Evolutionary conservation across 2,329 filamentous ascomycete genomes (phyloP).

Genomic region (Calonectria hawksworthii): DNA sequence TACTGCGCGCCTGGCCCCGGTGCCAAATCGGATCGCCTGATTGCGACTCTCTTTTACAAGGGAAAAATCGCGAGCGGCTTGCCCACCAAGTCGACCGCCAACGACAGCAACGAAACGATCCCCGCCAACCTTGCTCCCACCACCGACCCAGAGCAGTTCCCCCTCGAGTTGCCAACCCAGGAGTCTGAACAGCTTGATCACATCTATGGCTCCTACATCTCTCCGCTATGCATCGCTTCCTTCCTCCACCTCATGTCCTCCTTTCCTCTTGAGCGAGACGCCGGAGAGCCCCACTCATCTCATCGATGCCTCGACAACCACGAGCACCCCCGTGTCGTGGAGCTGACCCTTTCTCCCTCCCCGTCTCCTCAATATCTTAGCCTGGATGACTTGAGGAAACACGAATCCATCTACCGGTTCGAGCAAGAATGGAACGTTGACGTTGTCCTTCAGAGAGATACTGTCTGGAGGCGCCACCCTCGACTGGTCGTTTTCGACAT

Average conservation of each 20-base stretch:
- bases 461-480: slow-evolving; percentile 82
- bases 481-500: slow-evolving; percentile 97
- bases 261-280: slow-evolving; percentile 68
- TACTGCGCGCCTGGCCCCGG: slow-evolving; percentile 71
- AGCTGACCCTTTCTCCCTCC: slow-evolving; percentile 73
- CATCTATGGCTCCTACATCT: slow-evolving; percentile 76
- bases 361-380: slow-evolving; percentile 74
- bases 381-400: slow-evolving; percentile 79
- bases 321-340: slow-evolving; percentile 73
- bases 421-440: slow-evolving; percentile 93
- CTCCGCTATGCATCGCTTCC: slow-evolving; percentile 74
- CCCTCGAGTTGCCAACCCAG: slow-evolving; percentile 69
- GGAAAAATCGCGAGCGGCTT: slow-evolving; percentile 47
- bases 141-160: slow-evolving; percentile 69
- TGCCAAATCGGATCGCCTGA: slow-evolving; percentile 62
- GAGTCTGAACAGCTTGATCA: slow-evolving; percentile 72
- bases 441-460: slow-evolving; percentile 81
- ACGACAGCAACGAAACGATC: slow-evolving; percentile 53
- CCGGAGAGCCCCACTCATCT: slow-evolving; percentile 69
- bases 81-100: slow-evolving; percentile 45
- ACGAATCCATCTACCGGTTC: slow-evolving; percentile 86
- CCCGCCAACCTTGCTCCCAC: slow-evolving; percentile 72
- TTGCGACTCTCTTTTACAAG: slow-evolving; percentile 77
- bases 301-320: slow-evolving; percentile 75
- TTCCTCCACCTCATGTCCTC: slow-evolving; percentile 76